These are phyloP conservation scores for Gigaspora rosea DNA, from an alignment of 192 early-diverging fungal genomes.

Conservation along the genomic window DNA sequence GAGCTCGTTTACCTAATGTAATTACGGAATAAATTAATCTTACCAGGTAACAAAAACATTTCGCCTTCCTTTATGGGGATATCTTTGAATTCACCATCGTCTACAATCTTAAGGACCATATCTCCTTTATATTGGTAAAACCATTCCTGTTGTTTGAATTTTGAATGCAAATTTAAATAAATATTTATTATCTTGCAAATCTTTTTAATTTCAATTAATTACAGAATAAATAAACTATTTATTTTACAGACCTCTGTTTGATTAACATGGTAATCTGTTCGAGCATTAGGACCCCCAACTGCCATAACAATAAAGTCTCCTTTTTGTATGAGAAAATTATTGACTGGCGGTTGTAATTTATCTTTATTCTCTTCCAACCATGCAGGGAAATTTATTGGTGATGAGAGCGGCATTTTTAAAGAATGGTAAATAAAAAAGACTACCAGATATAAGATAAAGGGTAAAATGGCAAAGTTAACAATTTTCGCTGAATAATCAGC, in stretches of 20 bases:
- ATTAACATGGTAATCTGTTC: conserved; percentile 98
- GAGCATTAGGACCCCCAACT: conserved; percentile 90
- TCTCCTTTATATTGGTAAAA: conserved; percentile 94
- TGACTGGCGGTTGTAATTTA: conserved; percentile 90
- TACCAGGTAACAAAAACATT: conserved; percentile 94
- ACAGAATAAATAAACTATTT: no score
- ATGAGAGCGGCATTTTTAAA: conserved; percentile 48
- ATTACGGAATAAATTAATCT: background rate
- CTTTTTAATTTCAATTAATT: background rate
- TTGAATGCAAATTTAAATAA: conserved; percentile 1
- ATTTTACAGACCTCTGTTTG: conserved; percentile 74
- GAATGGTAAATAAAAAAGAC: background rate
- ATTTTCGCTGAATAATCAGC: no score
- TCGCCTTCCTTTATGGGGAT: conserved; percentile 89
- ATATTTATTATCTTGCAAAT: background rate
- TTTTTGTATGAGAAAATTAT: conserved; percentile 86
- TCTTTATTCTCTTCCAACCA: conserved; percentile 86
- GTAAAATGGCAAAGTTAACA: no score
- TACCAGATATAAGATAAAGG: no score
- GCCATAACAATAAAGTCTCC: conserved; percentile 90
- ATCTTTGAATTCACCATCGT: conserved; percentile 74
- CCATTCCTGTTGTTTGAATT: conserved; percentile 69
- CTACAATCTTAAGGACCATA: conserved; percentile 91
- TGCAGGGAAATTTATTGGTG: conserved; percentile 86
- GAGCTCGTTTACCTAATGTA: background rate